phyloP scores from a whole-genome alignment of 306 rosid species.

The Oxytropis ochrocephala region DNA sequence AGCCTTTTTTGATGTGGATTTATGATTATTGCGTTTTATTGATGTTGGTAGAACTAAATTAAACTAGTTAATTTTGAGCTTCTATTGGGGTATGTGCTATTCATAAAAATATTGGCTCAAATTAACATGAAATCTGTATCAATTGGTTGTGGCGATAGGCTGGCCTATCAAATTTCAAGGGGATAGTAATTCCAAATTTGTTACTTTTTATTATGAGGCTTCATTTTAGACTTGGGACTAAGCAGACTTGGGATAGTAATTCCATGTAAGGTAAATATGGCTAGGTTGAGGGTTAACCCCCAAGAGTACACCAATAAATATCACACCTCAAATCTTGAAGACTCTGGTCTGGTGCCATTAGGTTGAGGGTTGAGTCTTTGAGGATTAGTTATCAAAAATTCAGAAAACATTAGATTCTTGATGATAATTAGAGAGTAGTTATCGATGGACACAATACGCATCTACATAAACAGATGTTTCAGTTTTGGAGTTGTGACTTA shows the following conservation, averaged over 20 bases:
- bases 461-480: slow-evolving; percentile 9
- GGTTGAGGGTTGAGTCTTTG: too few species aligned
- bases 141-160: neutral
- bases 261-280: too few species aligned
- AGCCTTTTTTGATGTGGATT: slow-evolving; percentile 12
- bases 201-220: too few species aligned
- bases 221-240: too few species aligned
- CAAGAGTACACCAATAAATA: neutral
- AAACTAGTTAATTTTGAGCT: slow-evolving; percentile 11
- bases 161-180: neutral
- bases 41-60: neutral
- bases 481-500: neutral
- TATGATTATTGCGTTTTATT: neutral
- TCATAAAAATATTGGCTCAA: slow-evolving; percentile 3
- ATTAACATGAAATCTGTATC: neutral
- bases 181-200: neutral
- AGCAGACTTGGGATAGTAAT: too few species aligned
- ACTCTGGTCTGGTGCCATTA: too few species aligned
- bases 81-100: neutral
- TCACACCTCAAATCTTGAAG: neutral
- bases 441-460: neutral
- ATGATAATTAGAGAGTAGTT: neutral
- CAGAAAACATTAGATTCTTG: neutral
- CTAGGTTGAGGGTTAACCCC: neutral
- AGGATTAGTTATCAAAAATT: neutral